Evolutionary conservation across 2,329 filamentous ascomycete species (phyloP), one percentile per base, ranked within the genome.

Genomic region (Boeremia exigua): DNA sequence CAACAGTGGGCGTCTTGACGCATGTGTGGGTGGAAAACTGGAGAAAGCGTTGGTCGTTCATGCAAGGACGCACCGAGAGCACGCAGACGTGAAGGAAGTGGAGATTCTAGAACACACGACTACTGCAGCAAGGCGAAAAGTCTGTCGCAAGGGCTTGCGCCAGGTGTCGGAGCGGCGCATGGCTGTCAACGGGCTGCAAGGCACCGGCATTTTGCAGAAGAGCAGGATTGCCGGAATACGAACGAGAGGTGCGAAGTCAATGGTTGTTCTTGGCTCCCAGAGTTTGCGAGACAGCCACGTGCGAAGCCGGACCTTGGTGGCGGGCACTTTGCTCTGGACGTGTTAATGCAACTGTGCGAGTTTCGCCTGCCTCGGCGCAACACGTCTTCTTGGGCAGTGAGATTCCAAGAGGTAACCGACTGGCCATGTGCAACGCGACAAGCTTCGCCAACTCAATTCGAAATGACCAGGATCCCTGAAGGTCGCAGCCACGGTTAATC

Each of bases 61-160:
- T 56, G 53, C 47, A 47, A 56, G 53, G 47, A 47, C 46, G 52
- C 29, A 17, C 42, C 36, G 19, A 37, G 33, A 7, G 34, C 34
- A 28, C 42, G 28, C 23, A 33, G 19, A 17, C 9, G 25, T 36
- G 45, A 33, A 36, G 42, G 42, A 43, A 43, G 42, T 51, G 42
- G 47, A 23, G 32, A 47, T 48, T 56, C 53, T 51, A 56, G 53
- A 56, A 51, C 36, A 32, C 27, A 17, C 28, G 17, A 42, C 47
- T 56, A 56, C 53, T 56, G 53, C 53, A 56, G 42, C 37, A 56
- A 37, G 47, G 47, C 47, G 47, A 56, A 56, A 56, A 56, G 37
- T 56, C 47, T 56, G 53, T 34, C 36, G 43, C 37, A 44, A 46
- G 25, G 30, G 36, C 40, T 25, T 48, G 42, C 27, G 15, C 3